phyloP scores from a whole-genome alignment of 2,329 filamentous ascomycete genomes.

The Aspergillus awamori region DNA sequence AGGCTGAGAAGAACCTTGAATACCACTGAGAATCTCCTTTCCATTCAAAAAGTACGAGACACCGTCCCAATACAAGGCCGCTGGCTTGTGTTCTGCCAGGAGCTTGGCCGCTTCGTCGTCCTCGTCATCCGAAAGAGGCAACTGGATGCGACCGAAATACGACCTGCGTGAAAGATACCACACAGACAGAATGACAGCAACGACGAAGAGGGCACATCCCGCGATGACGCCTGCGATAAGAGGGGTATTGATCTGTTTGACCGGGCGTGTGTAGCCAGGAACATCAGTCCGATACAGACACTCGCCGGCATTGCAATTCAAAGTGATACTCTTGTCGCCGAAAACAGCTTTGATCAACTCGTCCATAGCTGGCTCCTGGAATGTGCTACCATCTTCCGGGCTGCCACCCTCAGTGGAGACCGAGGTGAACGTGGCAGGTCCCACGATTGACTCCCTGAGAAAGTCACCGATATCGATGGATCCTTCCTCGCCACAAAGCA shows the following conservation, averaged over 20 bases:
- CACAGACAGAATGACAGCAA: slow-evolving; percentile 77
- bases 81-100: slow-evolving; percentile 88
- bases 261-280: slow-evolving; percentile 82
- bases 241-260: slow-evolving; percentile 96
- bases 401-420: slow-evolving; percentile 57
- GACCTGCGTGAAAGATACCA: slow-evolving; percentile 86
- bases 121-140: slow-evolving; percentile 80
- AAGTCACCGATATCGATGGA: slow-evolving; percentile 94
- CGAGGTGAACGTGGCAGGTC: slow-evolving; percentile 83
- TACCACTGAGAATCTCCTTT: slow-evolving; percentile 77
- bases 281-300: slow-evolving; percentile 92
- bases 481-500: slow-evolving; percentile 89
- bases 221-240: slow-evolving; percentile 94
- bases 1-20: slow-evolving; percentile 85
- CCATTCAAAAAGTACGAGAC: slow-evolving; percentile 86
- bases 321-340: slow-evolving; percentile 83
- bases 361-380: slow-evolving; percentile 92
- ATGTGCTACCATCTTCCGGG: slow-evolving; percentile 73
- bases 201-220: slow-evolving; percentile 79
- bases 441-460: slow-evolving; percentile 76
- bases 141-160: slow-evolving; percentile 65
- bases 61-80: slow-evolving; percentile 83
- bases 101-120: slow-evolving; percentile 85
- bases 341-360: slow-evolving; percentile 85
- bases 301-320: slow-evolving; percentile 83